Evolutionary conservation across 1,284 basidiomycete species (phyloP), one percentile per base, ranked within the genome.

Genomic region (Golubevia sp.): DNA sequence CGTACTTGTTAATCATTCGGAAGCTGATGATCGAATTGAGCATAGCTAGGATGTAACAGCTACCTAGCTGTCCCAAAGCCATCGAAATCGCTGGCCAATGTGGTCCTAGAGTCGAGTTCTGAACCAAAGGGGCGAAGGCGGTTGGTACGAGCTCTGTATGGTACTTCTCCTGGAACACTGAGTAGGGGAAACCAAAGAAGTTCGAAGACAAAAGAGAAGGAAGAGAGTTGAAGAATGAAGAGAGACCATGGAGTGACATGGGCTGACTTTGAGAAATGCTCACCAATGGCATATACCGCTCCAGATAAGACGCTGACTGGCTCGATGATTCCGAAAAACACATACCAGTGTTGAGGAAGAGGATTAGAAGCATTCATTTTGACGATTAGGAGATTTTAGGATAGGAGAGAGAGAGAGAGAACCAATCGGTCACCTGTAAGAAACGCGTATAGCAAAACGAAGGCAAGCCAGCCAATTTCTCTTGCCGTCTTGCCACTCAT

Each of bases 31-130:
- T 63, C 4, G 66, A 69, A 49, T 77, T 77, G 55, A 77, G 62
- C 67, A 76, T 71, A 63, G 76, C 74, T 11, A 77, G 56, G 34
- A 76, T 61, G 52, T 77, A 77, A 66, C 74, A 77, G 48, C 63
- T 67, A 6, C 74, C 76, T 1, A 77, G 59, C 55, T 77, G 76
- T 3, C 64, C 74, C 1, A 77, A 52, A 13, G 68, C 74, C 73
- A 77, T 76, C 4, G 67, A 55, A 0, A 57, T 55, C 5, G 65
- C 55, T 20, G 55, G 51, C 24, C 27, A 30, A 25, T 15, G 11
- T 30, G 51, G 13, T 53, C 13, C 51, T 11, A 30, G 24, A 25
- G 24, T 30, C 13, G 24, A 15, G 13, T 23, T 30, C 21, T 49
- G 30, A 56, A 30, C n/a, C 55, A 30, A 26, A 24, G 50, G 49